These are phyloP conservation scores for Russula griseocarnosa DNA, from an alignment of 768 basidiomycete species.

Conservation along the genomic window DNA sequence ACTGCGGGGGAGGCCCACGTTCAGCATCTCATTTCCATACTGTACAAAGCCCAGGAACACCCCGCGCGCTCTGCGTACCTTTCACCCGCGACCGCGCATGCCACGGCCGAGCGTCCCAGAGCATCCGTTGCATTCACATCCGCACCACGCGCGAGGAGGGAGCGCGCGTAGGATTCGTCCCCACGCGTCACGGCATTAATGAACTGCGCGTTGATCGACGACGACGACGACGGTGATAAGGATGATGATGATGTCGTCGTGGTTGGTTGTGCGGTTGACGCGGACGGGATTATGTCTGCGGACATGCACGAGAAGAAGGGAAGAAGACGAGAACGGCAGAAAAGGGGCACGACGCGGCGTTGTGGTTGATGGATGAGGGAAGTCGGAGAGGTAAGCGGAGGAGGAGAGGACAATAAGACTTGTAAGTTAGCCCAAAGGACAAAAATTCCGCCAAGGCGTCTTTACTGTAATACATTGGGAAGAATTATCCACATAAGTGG, in stretches of 20 bases:
- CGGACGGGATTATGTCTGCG: constrained; percentile 13
- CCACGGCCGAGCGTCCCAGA: constrained; percentile 57
- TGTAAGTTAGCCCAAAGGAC: background rate
- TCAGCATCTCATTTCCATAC: background rate
- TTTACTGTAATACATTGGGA: constrained; percentile 11
- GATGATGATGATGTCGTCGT: background rate
- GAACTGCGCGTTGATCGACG: constrained; percentile 23
- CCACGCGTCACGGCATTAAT: constrained; percentile 51
- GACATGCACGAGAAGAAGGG: constrained; percentile 7
- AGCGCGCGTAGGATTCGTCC: constrained; percentile 49
- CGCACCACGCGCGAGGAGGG: constrained; percentile 54
- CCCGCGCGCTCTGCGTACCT: constrained; percentile 44
- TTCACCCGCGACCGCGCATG: constrained; percentile 69
- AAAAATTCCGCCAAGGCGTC: constrained; percentile 14
- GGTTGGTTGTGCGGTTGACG: background rate
- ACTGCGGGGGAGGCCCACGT: constrained; percentile 35
- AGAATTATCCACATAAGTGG: constrained; percentile 11
- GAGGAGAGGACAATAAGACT: constrained; percentile 4
- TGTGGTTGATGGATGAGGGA: constrained; percentile 8
- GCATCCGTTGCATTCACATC: constrained; percentile 65
- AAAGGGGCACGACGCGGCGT: background rate
- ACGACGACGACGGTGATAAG: background rate
- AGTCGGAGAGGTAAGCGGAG: constrained; percentile 7
- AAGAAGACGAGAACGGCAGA: constrained; percentile 4
- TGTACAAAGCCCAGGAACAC: background rate